phyloP scores from a whole-genome alignment of 768 basidiomycete species.

The Naganishia randhawae region DNA sequence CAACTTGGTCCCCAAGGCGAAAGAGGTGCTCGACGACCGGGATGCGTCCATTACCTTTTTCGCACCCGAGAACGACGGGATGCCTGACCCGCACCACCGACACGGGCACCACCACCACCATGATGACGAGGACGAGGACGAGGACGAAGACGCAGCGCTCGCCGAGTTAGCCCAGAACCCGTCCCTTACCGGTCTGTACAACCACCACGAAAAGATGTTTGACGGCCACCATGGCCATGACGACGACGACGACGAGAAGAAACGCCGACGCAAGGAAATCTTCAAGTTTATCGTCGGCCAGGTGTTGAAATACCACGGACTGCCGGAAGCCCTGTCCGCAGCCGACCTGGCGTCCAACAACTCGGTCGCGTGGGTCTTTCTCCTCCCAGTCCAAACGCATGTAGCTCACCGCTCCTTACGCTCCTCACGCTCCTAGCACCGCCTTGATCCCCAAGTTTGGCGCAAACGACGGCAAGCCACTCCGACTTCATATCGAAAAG shows the following conservation, averaged over 20 bases:
- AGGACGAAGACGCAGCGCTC: conserved; percentile 27
- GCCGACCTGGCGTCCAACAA: conserved; percentile 57
- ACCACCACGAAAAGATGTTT: conserved; percentile 51
- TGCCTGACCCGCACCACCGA: conserved; percentile 44
- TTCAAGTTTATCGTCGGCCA: conserved; percentile 59
- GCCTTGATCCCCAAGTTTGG: conserved; percentile 46
- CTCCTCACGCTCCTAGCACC: conserved; percentile 31
- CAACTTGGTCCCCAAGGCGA: conserved; percentile 41
- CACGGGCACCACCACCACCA: conserved; percentile 35
- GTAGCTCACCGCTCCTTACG: conserved; percentile 40
- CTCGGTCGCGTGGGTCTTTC: conserved; percentile 53
- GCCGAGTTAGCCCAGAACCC: conserved; percentile 6
- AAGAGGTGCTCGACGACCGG: conserved; percentile 44
- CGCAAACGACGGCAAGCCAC: conserved; percentile 42
- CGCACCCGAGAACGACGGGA: conserved; percentile 45
- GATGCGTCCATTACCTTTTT: conserved; percentile 48
- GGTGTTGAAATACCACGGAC: conserved; percentile 60
- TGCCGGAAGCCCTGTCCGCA: conserved; percentile 53
- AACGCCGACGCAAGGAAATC: conserved; percentile 55
- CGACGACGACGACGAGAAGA: conserved; percentile 50
- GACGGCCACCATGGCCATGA: conserved; percentile 43
- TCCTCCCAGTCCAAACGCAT: conserved; percentile 51
- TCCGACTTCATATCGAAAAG: conserved; percentile 46
- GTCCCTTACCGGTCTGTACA: conserved; percentile 32
- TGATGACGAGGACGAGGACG: conserved; percentile 31